Evolutionary conservation across 352 stramenopile genomes (phyloP).

Genomic region (Globisporangium perplexum): DNA sequence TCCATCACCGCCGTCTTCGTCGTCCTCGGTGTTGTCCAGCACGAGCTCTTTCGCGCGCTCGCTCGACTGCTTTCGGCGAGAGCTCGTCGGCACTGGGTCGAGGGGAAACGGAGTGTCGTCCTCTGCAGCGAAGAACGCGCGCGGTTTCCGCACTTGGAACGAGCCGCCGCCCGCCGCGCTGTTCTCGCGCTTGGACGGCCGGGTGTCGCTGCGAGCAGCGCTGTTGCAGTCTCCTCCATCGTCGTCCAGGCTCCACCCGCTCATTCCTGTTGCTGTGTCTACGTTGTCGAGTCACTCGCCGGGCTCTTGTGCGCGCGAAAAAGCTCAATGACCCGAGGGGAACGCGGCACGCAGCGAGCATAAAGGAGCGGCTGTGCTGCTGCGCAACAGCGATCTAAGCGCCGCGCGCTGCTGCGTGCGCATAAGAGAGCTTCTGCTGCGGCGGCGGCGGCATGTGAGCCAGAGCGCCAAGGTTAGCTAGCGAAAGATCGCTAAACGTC

Average conservation of each 20-base stretch:
- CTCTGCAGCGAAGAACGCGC: conserved; percentile 24
- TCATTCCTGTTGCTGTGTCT: conserved; percentile 2
- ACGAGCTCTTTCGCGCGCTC: conserved; percentile 16
- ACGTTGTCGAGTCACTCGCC: too few relatives aligned
- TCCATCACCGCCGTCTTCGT: not conserved
- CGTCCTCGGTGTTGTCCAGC: conserved; percentile 19
- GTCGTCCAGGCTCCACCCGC: conserved; percentile 5
- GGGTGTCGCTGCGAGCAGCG: not conserved
- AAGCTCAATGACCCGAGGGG: not conserved
- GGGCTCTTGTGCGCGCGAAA: not conserved
- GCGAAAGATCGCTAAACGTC: too few relatives aligned
- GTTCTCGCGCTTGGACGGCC: not conserved
- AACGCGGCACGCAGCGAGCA: too few relatives aligned
- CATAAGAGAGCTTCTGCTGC: too few relatives aligned
- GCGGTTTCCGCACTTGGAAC: conserved; percentile 14
- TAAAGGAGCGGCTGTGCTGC: too few relatives aligned
- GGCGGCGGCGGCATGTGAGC: too few relatives aligned
- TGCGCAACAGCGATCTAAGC: too few relatives aligned
- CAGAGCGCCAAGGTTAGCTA: too few relatives aligned
- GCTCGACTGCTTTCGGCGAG: conserved; percentile 17
- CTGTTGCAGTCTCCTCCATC: not conserved
- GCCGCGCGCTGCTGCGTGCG: too few relatives aligned
- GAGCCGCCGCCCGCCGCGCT: not conserved
- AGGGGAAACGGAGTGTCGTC: not conserved
- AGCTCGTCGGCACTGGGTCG: not conserved